These are phyloP conservation scores for Striga hermonthica DNA, from an alignment of 305 asterid genomes.

Conservation along the genomic window DNA sequence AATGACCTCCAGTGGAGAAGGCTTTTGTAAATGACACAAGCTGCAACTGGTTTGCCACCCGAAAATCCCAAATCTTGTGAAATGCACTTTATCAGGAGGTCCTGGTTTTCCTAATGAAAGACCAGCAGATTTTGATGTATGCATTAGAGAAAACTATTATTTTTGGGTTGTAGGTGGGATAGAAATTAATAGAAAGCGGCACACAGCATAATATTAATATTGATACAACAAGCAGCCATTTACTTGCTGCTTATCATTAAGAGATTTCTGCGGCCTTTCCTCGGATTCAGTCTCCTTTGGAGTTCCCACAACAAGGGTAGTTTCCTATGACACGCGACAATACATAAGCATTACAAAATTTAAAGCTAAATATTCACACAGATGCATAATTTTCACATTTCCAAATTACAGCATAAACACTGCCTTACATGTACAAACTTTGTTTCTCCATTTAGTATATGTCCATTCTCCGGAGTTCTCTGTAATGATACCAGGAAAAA, in stretches of 20 bases:
- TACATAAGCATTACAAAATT: slow-evolving; percentile 29
- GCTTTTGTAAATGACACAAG: slow-evolving; percentile 93
- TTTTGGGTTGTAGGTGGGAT: slow-evolving; percentile 2
- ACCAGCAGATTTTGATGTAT: slow-evolving; percentile 32
- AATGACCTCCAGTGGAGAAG: slow-evolving; percentile 99
- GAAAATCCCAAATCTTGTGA: slow-evolving; percentile 96
- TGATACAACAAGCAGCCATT: slow-evolving; percentile 32
- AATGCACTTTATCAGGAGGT: slow-evolving; percentile 85
- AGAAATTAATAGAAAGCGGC: slow-evolving; percentile 15
- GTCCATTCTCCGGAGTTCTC: slow-evolving; percentile 91
- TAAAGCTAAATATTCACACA: slow-evolving; percentile 19
- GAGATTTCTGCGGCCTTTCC: slow-evolving; percentile 93
- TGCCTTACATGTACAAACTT: slow-evolving; percentile 57
- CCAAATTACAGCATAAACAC: no score
- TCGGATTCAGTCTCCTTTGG: slow-evolving; percentile 84
- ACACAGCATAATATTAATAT: slow-evolving; percentile 7
- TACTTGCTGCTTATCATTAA: slow-evolving; percentile 96
- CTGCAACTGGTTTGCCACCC: slow-evolving; percentile 93
- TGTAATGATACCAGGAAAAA: slow-evolving; percentile 43
- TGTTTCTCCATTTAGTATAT: slow-evolving; percentile 64
- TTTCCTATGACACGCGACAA: slow-evolving; percentile 55
- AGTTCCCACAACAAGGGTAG: slow-evolving; percentile 49
- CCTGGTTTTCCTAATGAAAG: slow-evolving; percentile 85
- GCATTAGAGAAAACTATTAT: slow-evolving; percentile 11
- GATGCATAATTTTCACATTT: not conserved